These are phyloP conservation scores for Leccinum angustisporum DNA, from an alignment of 1,284 basidiomycete species.

Conservation along the genomic window DNA sequence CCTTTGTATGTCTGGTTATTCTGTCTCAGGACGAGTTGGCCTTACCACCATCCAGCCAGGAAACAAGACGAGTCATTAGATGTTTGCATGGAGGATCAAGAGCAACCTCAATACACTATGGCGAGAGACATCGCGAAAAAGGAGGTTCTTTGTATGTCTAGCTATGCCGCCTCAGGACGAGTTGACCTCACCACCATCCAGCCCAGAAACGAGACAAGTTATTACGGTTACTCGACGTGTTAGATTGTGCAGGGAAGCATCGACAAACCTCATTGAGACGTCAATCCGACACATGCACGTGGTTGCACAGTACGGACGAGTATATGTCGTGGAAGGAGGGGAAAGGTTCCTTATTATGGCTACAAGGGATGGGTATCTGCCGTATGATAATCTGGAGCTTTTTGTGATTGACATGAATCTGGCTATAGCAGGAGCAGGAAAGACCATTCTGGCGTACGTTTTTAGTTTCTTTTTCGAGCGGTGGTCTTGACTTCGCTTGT, in stretches of 20 bases:
- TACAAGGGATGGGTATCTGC: constrained; percentile 12
- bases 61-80: no score
- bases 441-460: constrained; percentile 13
- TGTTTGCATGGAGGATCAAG: background rate
- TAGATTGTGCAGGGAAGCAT: constrained; percentile 13
- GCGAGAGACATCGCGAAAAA: background rate
- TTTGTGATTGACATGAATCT: background rate
- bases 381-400: background rate
- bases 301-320: constrained; percentile 2
- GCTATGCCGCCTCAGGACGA: background rate
- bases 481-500: background rate
- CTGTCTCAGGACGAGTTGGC: no score
- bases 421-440: constrained; percentile 10
- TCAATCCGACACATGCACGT: constrained; percentile 15
- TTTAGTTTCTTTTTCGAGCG: no score
- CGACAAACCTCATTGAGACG: background rate
- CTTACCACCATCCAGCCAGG: no score
- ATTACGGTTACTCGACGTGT: background rate
- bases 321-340: constrained; percentile 16
- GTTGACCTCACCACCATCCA: background rate
- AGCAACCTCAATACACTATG: background rate
- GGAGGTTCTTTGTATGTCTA: background rate
- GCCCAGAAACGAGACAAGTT: constrained; percentile 8
- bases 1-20: no score
- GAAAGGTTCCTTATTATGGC: constrained; percentile 2